Base-by-base conservation (phyloP, 768 basidiomycete genomes). In the Lyophyllum semitale region DNA sequence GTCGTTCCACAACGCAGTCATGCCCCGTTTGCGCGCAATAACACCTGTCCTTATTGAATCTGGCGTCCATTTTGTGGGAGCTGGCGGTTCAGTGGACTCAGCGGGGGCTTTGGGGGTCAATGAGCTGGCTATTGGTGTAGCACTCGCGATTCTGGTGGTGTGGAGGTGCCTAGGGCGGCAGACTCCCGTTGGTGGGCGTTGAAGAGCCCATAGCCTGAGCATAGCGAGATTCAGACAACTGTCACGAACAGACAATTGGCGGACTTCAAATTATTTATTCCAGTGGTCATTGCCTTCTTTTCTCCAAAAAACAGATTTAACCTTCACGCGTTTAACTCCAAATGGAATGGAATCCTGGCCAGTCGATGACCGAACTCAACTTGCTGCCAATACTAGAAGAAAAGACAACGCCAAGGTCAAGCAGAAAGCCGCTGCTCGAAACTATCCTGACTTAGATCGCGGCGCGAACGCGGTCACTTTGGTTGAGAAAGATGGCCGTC, bases 11-110 rank as follows among this genome's bases (percentile, higher is more conserved):
- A 98, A 74, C 13, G 84, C 84, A 9, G 92, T 89, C 97, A 98
- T 98, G 42, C 97, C 97, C 53, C 93, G 85, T 77, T 99, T 99
- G 54, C 89, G 83, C 23, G 94, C 96, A 69, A 99, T 89, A 58
- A 97, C 77, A 8, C 97, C 97, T 0, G 95, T 96, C 54, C 97
- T 83, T 59, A 90, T 82, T 7, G 93, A 94, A 57, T 81, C 77
- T 44, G 95, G 87, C 4, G 85, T 85, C 95, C 95, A 97, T 81
- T 89, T 87, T 11, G 76, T 57, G 35, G 75, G 63, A 15, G 66
- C 52, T 8, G 65, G 27, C n/a, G 71, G 59, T 29, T 61, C 54
- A 30, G 54, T 55, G 23, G 63, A 29, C 35, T 62, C 54, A 29
- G 55, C 57, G 22, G 63, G 25, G 60, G 62, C 49, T 43, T 63